Base-by-base conservation (phyloP, 768 basidiomycete species). In the Mycena rosella region DNA sequence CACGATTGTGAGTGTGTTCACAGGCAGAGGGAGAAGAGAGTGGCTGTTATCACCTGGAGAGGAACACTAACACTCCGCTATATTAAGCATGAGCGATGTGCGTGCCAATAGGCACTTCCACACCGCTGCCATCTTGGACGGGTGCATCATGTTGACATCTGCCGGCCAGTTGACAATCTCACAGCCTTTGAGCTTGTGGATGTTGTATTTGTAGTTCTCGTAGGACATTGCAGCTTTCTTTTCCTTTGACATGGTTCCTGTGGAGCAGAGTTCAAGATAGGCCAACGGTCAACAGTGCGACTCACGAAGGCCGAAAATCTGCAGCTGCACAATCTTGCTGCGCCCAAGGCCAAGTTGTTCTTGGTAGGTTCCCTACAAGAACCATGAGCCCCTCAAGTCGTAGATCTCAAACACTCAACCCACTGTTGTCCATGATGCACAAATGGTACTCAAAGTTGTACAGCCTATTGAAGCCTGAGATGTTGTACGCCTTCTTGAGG, bases 361-460 rank as follows among this genome's bases (percentile, higher is more conserved):
- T 15, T 13, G 9, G 10, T 15, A 10, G 9, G 38, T 8, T 18
- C 10, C 38, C 38, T 40, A 5, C 14, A 15, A 15, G 9, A 8
- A 15, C 38, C 38, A 40, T 40, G 7, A 40, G 38, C 34, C 7
- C 34, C 34, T 8, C 34, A 8, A 15, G 8, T 36, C 34, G 8
- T 8, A 36, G 34, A n/a, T n/a, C n/a, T n/a, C 15, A 36, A 36
- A 36, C 7, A 7, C n/a, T n/a, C 17, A 3, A 49, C 51, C 5
- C 38, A 56, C 54, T 36, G 4, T 6, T 18, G 17, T 60, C 58
- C 14, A 15, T 29, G 15, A 22, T 60, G 44, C 45, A 48, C 2
- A 5, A 60, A n/a, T 20, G 49, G 3, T 22, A 20, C 47, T 60
- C 58, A n/a, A 60, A 60, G 15, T 24, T 29, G n/a, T 32, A 47